Evolutionary conservation across 2,329 filamentous ascomycete species (phyloP), one percentile per base, ranked within the genome.

Genomic region (Incumbomyces lentus): DNA sequence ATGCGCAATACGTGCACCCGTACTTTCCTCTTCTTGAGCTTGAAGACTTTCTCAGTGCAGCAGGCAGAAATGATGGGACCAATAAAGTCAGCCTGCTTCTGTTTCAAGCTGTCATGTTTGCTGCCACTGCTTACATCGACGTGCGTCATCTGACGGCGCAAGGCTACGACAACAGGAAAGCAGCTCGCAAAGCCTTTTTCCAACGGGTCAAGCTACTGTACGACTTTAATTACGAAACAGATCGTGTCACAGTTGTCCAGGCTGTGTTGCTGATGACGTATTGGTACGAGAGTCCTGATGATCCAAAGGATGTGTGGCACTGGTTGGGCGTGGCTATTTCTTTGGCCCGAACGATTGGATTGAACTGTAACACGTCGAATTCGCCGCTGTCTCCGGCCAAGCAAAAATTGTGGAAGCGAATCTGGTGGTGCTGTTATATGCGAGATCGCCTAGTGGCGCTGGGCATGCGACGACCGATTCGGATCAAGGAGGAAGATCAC

Each of bases 371-470:
- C 58, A 87, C 88, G 1, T 76, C 76, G 26, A 83, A 81, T 48
- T 87, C 85, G 7, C 81, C 78, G 56, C 44, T 54, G 36, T 76
- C 84, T 33, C 65, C 69, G 2, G 74, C 78, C 44, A 83, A 85
- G 59, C 84, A 88, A 60, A 86, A 81, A 59, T 70, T 95, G 42
- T 94, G 89, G 85, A 95, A 94, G 68, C 77, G 89, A 44, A 92
- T 95, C 56, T 96, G 90, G 90, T 96, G 90, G 90, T 94, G 86
- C 29, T 93, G 86, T 53, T 95, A 94, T 60, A 95, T 95, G 79
- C 82, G 89, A 46, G 90, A 96, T 65, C 84, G 89, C 40, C 74
- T 95, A 35, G 88, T 95, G 52, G 90, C 90, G 1, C 71, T 96
- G 11, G 90, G 90, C 47, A 95, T 95, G 89, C 79, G 90, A 47